A percentile compares a stretch with the other conserved stretches of the same genome.
These are phyloP conservation scores for Coleophoma cylindrospora DNA, from an alignment of 2,329 filamentous ascomycete species.

Conservation along the genomic window DNA sequence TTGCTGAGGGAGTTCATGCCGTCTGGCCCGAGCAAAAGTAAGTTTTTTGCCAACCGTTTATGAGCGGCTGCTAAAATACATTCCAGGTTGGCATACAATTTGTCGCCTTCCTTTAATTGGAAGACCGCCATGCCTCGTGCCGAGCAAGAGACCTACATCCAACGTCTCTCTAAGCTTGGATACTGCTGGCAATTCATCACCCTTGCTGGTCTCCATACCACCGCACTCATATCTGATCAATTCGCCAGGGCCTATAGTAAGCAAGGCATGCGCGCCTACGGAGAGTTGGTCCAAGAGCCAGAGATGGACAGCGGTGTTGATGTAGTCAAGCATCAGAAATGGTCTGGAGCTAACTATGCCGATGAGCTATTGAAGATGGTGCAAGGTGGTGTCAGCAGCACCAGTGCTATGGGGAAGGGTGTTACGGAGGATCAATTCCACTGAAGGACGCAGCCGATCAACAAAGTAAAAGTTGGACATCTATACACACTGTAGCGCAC, in stretches of 20 bases:
- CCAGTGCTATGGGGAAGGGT: conserved; percentile 93
- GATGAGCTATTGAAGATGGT: conserved; percentile 98
- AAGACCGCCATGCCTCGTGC: conserved; percentile 88
- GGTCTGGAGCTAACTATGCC: conserved; percentile 91
- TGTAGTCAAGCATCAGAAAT: conserved; percentile 98
- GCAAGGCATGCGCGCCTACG: conserved; percentile 92
- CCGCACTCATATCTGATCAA: conserved; percentile 82
- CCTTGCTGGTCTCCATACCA: conserved; percentile 93
- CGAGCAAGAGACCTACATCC: conserved; percentile 97
- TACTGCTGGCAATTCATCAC: conserved; percentile 99
- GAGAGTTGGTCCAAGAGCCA: conserved; percentile 94
- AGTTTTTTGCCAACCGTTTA: conserved; percentile 27
- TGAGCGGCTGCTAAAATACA: not conserved
- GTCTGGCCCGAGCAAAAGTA: conserved; percentile 96
- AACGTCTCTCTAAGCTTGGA: conserved; percentile 76
- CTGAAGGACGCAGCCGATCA: conserved; percentile 13
- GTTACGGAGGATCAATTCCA: conserved; percentile 98
- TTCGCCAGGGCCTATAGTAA: conserved; percentile 80
- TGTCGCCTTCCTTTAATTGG: conserved; percentile 99
- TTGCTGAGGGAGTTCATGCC: conserved; percentile 87
- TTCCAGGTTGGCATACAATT: conserved; percentile 85
- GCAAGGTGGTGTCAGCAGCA: conserved; percentile 84
- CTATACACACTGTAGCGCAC: too few species aligned
- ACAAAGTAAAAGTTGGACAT: too few species aligned
- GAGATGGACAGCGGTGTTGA: conserved; percentile 90